Evolutionary conservation across 148 eudicot species (phyloP).

Genomic region (Agrostemma githago): DNA sequence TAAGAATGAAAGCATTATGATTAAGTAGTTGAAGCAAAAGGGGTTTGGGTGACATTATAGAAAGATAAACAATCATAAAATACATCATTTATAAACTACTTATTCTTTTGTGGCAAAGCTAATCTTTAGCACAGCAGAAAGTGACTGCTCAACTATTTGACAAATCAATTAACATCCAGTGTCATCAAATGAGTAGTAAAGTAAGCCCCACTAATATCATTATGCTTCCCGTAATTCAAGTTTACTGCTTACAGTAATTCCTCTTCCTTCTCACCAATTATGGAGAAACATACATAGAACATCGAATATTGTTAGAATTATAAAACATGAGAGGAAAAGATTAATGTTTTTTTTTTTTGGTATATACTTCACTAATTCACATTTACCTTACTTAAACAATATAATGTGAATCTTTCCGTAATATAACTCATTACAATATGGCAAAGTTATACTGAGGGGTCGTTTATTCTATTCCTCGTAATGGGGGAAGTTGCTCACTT

Average conservation of each 20-base stretch:
- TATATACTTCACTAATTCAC: too few species aligned
- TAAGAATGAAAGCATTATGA: background rate
- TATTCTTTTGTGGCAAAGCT: constrained; percentile 12
- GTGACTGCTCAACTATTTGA: constrained; percentile 28
- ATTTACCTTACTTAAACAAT: too few species aligned
- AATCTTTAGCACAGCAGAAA: constrained; percentile 25
- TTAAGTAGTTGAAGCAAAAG: background rate
- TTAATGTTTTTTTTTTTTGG: too few species aligned
- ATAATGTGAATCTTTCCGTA: too few species aligned
- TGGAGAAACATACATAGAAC: background rate
- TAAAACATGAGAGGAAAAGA: background rate
- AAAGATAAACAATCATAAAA: constrained; percentile 11
- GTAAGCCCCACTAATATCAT: constrained; percentile 14
- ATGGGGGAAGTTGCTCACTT: too few species aligned
- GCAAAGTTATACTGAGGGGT: too few species aligned
- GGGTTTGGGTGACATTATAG: background rate
- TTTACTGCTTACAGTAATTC: constrained; percentile 13
- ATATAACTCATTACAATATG: too few species aligned
- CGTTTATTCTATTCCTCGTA: too few species aligned
- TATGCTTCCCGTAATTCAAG: constrained; percentile 29
- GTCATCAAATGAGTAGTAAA: constrained; percentile 21
- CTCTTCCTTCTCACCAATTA: background rate
- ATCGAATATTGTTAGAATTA: background rate
- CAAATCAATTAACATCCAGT: constrained; percentile 3
- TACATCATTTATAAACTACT: constrained; percentile 10